A percentile compares a stretch with the other conserved stretches of the same genome.
Evolutionary conservation across 106 monocot genomes (phyloP).

Genomic region (Dendrobium catenatum): DNA sequence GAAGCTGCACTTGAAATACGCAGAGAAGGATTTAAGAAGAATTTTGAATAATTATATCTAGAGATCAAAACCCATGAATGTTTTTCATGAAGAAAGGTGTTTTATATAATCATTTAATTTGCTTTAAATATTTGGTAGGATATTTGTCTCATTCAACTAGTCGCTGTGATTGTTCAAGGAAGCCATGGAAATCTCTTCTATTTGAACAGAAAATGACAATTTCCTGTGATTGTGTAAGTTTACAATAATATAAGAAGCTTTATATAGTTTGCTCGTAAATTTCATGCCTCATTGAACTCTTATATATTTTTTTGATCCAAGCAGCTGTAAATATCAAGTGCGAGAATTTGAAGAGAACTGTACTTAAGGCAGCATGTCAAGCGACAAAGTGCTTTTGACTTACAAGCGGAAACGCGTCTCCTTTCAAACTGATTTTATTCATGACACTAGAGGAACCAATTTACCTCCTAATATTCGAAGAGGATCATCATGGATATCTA

Average conservation of each 20-base stretch:
- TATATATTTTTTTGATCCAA: neutral
- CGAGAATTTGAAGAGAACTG: neutral
- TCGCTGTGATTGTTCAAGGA: neutral
- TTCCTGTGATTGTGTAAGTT: neutral
- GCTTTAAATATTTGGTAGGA: neutral
- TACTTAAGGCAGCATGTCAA: neutral
- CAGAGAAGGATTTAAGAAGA: neutral
- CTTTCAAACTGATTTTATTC: neutral
- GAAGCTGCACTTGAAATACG: neutral
- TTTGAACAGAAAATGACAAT: neutral
- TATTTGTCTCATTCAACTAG: neutral
- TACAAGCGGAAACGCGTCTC: slow-evolving; percentile 9
- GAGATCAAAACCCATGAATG: neutral
- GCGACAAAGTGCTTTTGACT: slow-evolving; percentile 10
- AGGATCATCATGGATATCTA: neutral
- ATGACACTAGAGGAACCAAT: neutral
- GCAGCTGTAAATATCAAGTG: neutral
- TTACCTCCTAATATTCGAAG: neutral
- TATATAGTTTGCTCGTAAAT: neutral
- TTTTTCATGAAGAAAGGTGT: neutral
- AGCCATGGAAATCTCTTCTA: neutral
- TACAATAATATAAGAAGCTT: neutral
- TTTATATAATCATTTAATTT: neutral
- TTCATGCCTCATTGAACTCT: neutral
- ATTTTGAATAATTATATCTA: neutral